Evolutionary conservation across 2,329 filamentous ascomycete species (phyloP), one percentile per base, ranked within the genome.

Genomic region (Neofusicoccum laricinum): DNA sequence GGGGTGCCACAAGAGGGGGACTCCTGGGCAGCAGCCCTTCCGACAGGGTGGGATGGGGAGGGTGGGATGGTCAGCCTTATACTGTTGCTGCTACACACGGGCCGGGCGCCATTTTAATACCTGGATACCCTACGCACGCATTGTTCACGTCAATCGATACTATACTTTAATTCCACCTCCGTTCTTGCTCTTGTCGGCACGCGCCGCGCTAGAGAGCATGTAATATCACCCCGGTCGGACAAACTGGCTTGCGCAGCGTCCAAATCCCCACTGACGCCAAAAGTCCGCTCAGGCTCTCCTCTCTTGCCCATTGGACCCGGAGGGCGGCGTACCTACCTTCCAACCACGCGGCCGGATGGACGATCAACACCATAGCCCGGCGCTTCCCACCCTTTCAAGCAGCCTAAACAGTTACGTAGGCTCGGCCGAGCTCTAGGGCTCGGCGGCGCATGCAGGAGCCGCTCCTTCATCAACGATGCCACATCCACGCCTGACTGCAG

Each of bases 361-460:
- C 14, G 55, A 59, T 59, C 55, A 59, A 59, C 55, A 59, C 55
- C 55, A 59, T 46, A 41, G 55, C 30, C 55, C 55, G 55, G 55
- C 30, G 41, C 21, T 59, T 45, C 25, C 40, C 41, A 34, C 55
- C 55, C 25, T 32, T 59, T 59, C 55, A 46, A 46, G 41, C 55
- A 55, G 21, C 38, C 49, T 30, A 46, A 32, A 36, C 61, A 51
- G 61, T 57, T 63, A 63, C 61, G 41, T 53, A 53, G 61, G 48
- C 61, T 63, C 61, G 61, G 61, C 61, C 61, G 61, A 63, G 49
- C 61, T 53, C 21, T 55, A 63, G 49, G 61, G 49, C 48, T 63
- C 40, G 61, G 48, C 49, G 61, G 40, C 43, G 61, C 61, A 63
- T 53, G 61, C 61, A 63, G 48, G 41, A 63, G 61, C 49, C 50